These are phyloP conservation scores for Penicillium paneum DNA, from an alignment of 2,329 filamentous ascomycete species.

Conservation along the genomic window DNA sequence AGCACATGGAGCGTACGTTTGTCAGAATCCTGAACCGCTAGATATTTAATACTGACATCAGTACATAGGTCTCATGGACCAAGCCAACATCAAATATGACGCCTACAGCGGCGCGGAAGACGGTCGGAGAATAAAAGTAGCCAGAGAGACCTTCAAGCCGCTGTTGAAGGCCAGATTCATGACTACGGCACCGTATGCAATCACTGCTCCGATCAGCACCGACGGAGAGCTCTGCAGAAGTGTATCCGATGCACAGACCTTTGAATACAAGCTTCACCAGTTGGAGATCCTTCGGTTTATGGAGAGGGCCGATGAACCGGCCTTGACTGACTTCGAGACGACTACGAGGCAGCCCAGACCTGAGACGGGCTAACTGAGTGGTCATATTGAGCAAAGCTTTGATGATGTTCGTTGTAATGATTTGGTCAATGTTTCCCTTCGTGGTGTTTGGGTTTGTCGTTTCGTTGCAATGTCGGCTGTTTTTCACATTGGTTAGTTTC, in stretches of 20 bases:
- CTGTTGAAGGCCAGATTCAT: constrained; percentile 1
- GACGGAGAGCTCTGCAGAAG: background rate
- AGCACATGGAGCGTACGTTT: constrained; percentile 4
- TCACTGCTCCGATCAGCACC: constrained; percentile 1
- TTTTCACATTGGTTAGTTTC: background rate
- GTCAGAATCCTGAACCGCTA: background rate
- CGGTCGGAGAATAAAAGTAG: background rate
- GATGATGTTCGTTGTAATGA: background rate
- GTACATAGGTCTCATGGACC: background rate
- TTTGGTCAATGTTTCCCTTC: background rate
- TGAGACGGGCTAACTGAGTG: background rate
- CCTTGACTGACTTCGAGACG: constrained; percentile 2
- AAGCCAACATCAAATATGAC: background rate
- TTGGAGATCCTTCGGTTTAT: constrained; percentile 5
- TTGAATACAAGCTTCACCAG: constrained; percentile 10
- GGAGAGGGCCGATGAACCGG: background rate
- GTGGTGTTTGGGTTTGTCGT: background rate
- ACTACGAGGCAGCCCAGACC: background rate
- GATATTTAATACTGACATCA: background rate
- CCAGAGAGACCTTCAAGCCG: background rate
- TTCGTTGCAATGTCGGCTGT: background rate
- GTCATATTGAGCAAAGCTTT: background rate
- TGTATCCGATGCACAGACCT: constrained; percentile 4
- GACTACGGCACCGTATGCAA: background rate
- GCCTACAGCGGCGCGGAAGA: background rate